phyloP scores from a whole-genome alignment of 2,329 filamentous ascomycete species.

The Colletotrichum sp. region DNA sequence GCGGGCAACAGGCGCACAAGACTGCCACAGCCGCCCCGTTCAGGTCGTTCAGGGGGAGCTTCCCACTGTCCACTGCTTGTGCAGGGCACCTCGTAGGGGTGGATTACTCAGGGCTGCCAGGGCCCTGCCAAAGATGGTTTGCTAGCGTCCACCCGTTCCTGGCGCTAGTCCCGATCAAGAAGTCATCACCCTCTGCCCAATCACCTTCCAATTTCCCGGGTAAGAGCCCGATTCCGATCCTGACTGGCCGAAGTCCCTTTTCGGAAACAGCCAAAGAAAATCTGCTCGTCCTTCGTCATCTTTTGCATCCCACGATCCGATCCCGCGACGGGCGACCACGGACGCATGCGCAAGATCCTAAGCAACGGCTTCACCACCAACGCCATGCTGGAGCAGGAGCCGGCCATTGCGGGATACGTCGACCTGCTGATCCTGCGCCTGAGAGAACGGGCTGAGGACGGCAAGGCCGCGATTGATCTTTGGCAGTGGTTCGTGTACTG shows the following conservation, averaged over 20 bases:
- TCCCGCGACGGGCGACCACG: neutral
- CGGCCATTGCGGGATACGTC: neutral
- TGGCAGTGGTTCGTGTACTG: neutral
- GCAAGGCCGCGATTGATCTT: neutral
- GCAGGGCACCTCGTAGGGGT: neutral
- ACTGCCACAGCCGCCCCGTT: neutral
- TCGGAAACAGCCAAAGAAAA: neutral
- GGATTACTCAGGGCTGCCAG: neutral
- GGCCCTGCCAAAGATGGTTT: constrained; percentile 13
- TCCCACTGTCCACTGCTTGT: neutral
- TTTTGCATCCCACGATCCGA: neutral
- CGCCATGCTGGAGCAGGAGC: neutral
- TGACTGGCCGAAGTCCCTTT: constrained; percentile 4
- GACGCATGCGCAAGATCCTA: neutral
- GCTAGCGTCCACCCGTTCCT: constrained; percentile 12
- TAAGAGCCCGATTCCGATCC: constrained; percentile 1
- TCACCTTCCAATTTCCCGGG: constrained; percentile 17
- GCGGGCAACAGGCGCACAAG: neutral
- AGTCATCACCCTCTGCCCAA: constrained; percentile 11
- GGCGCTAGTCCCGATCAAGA: constrained; percentile 10
- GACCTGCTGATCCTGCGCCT: neutral
- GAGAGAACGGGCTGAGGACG: neutral
- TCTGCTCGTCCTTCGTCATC: constrained; percentile 7
- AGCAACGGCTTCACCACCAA: neutral
- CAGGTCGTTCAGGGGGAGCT: neutral